Conservation (phyloP, 768 basidiomycete genomes). For the Tephrocybe sp. region DNA sequence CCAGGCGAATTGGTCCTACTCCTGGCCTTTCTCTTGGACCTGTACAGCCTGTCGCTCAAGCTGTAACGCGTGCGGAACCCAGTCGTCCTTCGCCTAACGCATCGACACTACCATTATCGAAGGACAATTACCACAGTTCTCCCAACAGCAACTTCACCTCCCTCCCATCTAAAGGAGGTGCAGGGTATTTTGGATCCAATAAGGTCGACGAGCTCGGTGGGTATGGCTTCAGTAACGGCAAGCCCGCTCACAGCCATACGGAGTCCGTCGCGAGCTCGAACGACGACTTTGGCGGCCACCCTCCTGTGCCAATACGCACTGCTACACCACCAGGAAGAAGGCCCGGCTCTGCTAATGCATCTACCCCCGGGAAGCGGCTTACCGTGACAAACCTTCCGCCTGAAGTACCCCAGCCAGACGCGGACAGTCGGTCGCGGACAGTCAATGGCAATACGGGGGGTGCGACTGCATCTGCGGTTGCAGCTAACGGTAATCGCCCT, state of each 20-base stretch:
- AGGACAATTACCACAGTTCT: constrained; percentile 7
- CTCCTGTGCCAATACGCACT: constrained; percentile 6
- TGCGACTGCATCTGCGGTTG: constrained; percentile 5
- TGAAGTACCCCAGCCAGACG: constrained; percentile 26
- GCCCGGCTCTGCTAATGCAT: constrained; percentile 25
- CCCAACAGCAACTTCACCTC: background rate
- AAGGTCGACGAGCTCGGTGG: constrained; percentile 25
- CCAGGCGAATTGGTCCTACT: constrained; percentile 48
- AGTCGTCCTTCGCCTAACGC: constrained; percentile 7
- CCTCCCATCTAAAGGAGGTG: background rate
- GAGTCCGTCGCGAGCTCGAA: constrained; percentile 19
- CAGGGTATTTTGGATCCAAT: background rate
- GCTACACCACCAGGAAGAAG: constrained; percentile 17
- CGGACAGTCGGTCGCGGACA: too few relatives aligned
- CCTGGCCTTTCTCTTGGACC: constrained; percentile 45
- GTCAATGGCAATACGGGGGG: background rate
- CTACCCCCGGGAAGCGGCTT: constrained; percentile 24
- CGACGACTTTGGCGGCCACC: constrained; percentile 15
- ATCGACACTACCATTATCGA: constrained; percentile 15
- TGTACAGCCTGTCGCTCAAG: constrained; percentile 10
- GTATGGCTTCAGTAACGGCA: constrained; percentile 17
- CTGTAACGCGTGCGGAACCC: constrained; percentile 9
- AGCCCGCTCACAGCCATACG: constrained; percentile 16
- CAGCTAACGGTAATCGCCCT: constrained; percentile 13
- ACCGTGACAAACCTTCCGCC: constrained; percentile 41